phyloP scores from a whole-genome alignment of 176 grass and related monocot genomes.

The Chrysopogon serrulatus region DNA sequence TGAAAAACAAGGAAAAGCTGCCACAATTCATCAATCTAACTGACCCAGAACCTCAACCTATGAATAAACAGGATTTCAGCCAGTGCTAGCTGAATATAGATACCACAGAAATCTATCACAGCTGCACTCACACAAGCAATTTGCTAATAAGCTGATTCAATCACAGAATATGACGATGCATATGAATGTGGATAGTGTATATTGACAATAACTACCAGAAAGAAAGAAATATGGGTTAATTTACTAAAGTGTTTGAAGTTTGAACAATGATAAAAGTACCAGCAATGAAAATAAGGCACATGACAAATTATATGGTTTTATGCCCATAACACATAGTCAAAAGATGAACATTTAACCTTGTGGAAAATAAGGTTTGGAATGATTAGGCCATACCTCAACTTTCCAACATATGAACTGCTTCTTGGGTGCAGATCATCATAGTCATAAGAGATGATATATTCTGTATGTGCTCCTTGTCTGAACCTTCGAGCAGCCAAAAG shows the following conservation, averaged over 20 bases:
- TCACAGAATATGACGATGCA: not conserved
- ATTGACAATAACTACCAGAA: not conserved
- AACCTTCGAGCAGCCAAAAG: constrained; percentile 79
- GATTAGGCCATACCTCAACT: constrained; percentile 54
- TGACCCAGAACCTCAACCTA: not conserved
- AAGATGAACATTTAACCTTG: not conserved
- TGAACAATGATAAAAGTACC: not conserved
- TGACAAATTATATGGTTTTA: not conserved
- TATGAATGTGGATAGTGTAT: not conserved
- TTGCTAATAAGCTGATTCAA: not conserved
- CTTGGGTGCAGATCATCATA: constrained; percentile 73
- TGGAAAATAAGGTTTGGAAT: constrained; percentile 8
- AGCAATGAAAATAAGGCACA: not conserved
- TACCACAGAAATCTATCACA: not conserved
- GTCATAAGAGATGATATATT: constrained; percentile 91
- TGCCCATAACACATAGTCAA: not conserved
- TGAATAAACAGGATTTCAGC: not conserved
- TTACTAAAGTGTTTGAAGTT: not conserved
- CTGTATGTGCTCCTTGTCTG: constrained; percentile 67
- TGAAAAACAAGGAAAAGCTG: not conserved
- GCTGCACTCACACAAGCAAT: not conserved
- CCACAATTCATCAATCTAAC: not conserved
- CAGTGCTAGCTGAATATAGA: not conserved
- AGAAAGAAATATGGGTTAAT: not conserved
- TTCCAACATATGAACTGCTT: constrained; percentile 88